Base-by-base conservation (phyloP, 768 basidiomycete genomes). In the Ramaria rubella region DNA sequence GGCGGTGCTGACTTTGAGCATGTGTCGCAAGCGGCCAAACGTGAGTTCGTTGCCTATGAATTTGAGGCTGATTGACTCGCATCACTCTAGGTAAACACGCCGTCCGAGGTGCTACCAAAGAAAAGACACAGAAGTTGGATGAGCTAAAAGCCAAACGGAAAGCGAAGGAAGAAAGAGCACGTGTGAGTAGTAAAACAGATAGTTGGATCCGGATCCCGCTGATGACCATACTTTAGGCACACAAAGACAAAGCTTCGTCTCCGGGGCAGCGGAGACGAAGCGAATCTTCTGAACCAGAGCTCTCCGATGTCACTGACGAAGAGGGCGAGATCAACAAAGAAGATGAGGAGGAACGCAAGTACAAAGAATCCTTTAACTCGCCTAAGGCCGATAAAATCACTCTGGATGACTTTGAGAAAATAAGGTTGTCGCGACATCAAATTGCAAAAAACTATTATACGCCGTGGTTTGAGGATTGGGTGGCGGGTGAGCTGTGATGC, bases 91-190 rank as follows among this genome's bases (percentile, higher is more conserved):
- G 90, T 27, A 86, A 87, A 70, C 87, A 90, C 65, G 78, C 82
- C 2, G 73, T 74, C 5, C 79, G 86, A 49, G 88, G 87, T 5
- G 81, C 81, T 2, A 89, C 87, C 1, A 90, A 87, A 66, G 88
- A 91, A 69, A 91, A 91, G 73, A 76, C 77, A 3, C 77, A 79
- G 53, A 88, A 85, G 65, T 76, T 93, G 8, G 87, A 87, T 59
- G 93, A 93, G 67, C 76, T 96, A 26, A 94, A 88, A 71, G 90
- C 87, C 5, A 86, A 78, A 64, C 80, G 94, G 33, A 89, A 86
- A 63, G 92, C 90, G 8, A 94, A 93, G 71, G 90, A 86, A 61
- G 90, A 94, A 69, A 86, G 87, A 70, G 87, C 85, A 68, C 80
- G 85, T 59, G 94, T 93, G 69, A 60, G 82, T 68, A 38, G 50